Percentiles rank a stretch among this genome's conserved stretches.
These are phyloP conservation scores for Magnusiomyces magnusii DNA, from an alignment of 1,139 yeast genomes.

Conservation along the genomic window DNA sequence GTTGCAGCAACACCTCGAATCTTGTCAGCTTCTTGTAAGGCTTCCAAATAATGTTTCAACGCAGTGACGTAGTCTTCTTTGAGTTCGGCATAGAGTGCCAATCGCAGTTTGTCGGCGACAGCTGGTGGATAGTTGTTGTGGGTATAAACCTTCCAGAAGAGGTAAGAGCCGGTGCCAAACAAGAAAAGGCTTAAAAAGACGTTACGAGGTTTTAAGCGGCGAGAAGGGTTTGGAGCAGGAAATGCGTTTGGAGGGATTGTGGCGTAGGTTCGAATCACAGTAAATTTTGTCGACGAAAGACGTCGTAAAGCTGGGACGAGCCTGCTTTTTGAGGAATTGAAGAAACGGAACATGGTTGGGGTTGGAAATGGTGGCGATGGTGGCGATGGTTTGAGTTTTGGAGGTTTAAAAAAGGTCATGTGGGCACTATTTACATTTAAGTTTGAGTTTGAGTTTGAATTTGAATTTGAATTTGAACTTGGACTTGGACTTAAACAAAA, in stretches of 20 bases:
- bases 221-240: slow-evolving; percentile 1
- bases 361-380: neutral
- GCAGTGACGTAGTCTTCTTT: slow-evolving; percentile 63
- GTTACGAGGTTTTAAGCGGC: slow-evolving; percentile 1
- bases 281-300: too few species aligned
- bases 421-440: too few species aligned
- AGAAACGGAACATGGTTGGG: neutral
- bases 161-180: slow-evolving; percentile 5
- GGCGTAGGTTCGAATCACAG: slow-evolving; percentile 1
- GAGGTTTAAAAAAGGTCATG: too few species aligned
- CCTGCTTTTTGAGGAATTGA: neutral
- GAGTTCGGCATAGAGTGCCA: slow-evolving; percentile 74
- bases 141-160: slow-evolving; percentile 19
- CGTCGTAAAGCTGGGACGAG: neutral
- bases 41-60: slow-evolving; percentile 55
- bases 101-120: slow-evolving; percentile 63
- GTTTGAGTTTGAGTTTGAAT: too few species aligned
- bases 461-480: too few species aligned
- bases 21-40: slow-evolving; percentile 40
- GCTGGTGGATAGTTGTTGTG: slow-evolving; percentile 40
- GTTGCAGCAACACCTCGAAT: slow-evolving; percentile 38
- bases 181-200: neutral
- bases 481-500: too few species aligned
- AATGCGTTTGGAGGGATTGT: slow-evolving; percentile 3
- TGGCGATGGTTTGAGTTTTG: neutral